Evolutionary conservation across 208 protist species (phyloP).

Genomic region (Herpetomonas samuelpessoai): DNA sequence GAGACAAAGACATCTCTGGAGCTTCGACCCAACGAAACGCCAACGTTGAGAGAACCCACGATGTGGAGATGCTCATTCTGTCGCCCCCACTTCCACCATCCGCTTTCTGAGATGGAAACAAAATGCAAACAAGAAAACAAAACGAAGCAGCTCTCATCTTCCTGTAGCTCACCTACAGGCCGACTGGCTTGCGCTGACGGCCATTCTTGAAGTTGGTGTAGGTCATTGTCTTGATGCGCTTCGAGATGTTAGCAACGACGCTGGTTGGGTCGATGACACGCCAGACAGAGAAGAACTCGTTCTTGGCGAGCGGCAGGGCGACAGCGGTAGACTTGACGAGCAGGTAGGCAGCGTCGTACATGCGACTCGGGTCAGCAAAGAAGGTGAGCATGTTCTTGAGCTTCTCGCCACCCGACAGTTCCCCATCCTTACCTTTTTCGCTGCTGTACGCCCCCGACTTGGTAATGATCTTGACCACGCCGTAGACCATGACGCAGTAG

Average conservation of each 20-base stretch:
- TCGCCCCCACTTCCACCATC: too few relatives aligned
- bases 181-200: constrained; percentile 75
- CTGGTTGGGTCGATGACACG: constrained; percentile 80
- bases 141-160: too few relatives aligned
- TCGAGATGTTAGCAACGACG: constrained; percentile 48
- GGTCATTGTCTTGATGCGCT: constrained; percentile 54
- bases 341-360: constrained; percentile 55
- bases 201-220: constrained; percentile 53
- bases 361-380: constrained; percentile 50
- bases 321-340: constrained; percentile 54
- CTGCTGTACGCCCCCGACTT: constrained; percentile 38
- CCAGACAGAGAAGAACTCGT: constrained; percentile 85
- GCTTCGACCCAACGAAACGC: too few relatives aligned
- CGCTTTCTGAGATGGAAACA: too few relatives aligned
- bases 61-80: too few relatives aligned
- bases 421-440: constrained; percentile 6
- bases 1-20: too few relatives aligned
- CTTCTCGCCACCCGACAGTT: constrained; percentile 27
- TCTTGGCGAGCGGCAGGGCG: constrained; percentile 51
- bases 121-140: too few relatives aligned
- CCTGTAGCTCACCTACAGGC: constrained; percentile 35
- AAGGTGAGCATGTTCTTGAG: constrained; percentile 49
- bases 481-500: constrained; percentile 76
- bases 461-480: constrained; percentile 45
- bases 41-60: too few relatives aligned